Base-by-base conservation (phyloP, 192 early-diverging fungal species). In the Coemansia sp. region DNA sequence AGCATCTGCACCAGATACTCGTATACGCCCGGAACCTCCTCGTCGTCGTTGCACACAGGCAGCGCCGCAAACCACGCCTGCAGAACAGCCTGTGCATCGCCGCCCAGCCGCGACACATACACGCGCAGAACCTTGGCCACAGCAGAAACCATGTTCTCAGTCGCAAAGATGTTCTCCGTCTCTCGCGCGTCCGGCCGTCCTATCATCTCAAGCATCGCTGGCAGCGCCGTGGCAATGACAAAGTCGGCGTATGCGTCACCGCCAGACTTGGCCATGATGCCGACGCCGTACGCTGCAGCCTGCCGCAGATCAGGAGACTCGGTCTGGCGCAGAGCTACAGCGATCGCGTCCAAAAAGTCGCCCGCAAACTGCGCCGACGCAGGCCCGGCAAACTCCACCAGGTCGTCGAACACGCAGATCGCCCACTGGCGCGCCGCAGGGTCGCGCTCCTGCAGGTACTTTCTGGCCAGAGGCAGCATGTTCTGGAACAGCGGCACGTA, bases 141-240 rank as follows among this genome's bases (percentile, higher is more conserved):
- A 5, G 97, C 95, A n/a, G 94, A 86, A 17, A 97, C 86, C 15
- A 91, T 90, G 69, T 98, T 99, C 80, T 99, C 98, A 1, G 94
- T 96, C 6, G 93, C 95, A 73, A 89, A 88, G 9, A 96, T 71
- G 65, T 93, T 95, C 34, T 92, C 94, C 6, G 87, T 76, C 22
- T 78, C 78, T 18, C 93, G 87, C 8, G 96, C 78, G 35, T 87
- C 87, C 15, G 87, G 74, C 5, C 74, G 78, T 64, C 89, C 86
- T 68, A 96, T 87, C 20, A 88, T 71, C 52, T 85, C 87, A 66
- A 97, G 88, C 55, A 98, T 83, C n/a, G 82, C 86, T 0, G 87
- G 87, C 58, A 99, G 84, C 18, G 93, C 91, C 17, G 88, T 87
- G 54, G 70, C 80, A 35, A 79, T 78, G 48, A 90, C 89, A 41